Conservation (phyloP, 2,329 filamentous ascomycete genomes). For the Nakataea oryzae region DNA sequence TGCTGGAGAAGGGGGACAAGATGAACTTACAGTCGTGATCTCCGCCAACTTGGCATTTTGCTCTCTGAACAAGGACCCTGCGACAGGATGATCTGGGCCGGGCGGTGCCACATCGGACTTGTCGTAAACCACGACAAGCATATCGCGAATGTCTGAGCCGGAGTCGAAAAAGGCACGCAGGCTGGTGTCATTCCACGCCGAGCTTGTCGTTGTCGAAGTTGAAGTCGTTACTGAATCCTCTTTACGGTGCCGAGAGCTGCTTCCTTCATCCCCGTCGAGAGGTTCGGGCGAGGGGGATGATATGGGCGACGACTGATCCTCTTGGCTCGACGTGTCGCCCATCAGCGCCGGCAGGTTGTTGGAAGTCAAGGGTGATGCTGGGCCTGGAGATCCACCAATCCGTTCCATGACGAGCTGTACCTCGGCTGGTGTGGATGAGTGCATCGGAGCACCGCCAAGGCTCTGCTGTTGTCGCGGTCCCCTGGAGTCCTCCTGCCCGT, state of each 20-base stretch:
- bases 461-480: neutral
- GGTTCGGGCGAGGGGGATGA: conserved; percentile 57
- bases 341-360: conserved; percentile 55
- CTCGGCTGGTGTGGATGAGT: conserved; percentile 5
- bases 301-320: conserved; percentile 46
- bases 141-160: conserved; percentile 76
- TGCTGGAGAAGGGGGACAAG: neutral
- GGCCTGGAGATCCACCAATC: conserved; percentile 58
- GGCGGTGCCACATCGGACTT: conserved; percentile 74
- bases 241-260: conserved; percentile 24
- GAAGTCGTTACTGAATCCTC: conserved; percentile 42
- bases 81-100: conserved; percentile 76
- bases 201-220: conserved; percentile 43
- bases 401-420: conserved; percentile 29
- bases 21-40: conserved; percentile 61
- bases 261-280: conserved; percentile 33
- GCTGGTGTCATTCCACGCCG: conserved; percentile 78
- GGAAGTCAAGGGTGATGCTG: conserved; percentile 46
- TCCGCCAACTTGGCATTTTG: conserved; percentile 79
- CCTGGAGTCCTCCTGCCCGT: neutral
- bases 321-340: conserved; percentile 61
- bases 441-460: neutral
- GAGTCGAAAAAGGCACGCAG: conserved; percentile 88
- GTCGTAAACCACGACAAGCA: conserved; percentile 86
- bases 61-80: conserved; percentile 70